Conservation (phyloP, 2,329 filamentous ascomycete species). For the Aspergillus puulaauensis region DNA sequence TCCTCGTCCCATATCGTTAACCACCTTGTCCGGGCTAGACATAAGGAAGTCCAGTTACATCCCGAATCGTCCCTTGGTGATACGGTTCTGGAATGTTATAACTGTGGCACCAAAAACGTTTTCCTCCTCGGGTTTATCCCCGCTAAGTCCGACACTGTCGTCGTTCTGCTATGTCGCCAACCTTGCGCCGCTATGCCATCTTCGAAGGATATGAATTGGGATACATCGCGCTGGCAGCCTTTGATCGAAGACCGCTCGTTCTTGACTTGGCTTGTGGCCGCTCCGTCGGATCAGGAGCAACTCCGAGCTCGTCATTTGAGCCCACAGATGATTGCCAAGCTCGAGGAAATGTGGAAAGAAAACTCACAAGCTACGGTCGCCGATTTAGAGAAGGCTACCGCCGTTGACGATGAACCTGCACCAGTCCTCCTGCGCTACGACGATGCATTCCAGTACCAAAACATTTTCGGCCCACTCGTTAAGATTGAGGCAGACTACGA, state of each 20-base stretch:
- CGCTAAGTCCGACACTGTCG: conserved; percentile 96
- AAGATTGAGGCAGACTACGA: conserved; percentile 99
- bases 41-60: conserved; percentile 98
- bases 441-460: conserved; percentile 97
- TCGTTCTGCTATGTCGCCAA: conserved; percentile 93
- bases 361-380: conserved; percentile 83
- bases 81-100: conserved; percentile 97
- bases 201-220: conserved; percentile 99
- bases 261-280: conserved; percentile 84
- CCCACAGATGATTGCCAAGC: conserved; percentile 89
- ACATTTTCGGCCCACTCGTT: conserved; percentile 94
- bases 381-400: conserved; percentile 86
- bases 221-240: conserved; percentile 95
- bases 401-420: conserved; percentile 91
- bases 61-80: conserved; percentile 90
- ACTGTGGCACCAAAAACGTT: conserved; percentile 98
- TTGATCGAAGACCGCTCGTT: conserved; percentile 97
- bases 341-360: conserved; percentile 99
- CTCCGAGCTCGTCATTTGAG: conserved; percentile 90
- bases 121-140: conserved; percentile 97
- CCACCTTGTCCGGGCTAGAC: conserved; percentile 91
- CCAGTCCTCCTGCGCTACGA: conserved; percentile 93
- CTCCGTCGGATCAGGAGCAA: conserved; percentile 91
- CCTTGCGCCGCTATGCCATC: conserved; percentile 93
- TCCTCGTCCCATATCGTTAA: conserved; percentile 98